A percentile compares a stretch with the other conserved stretches of the same genome.
These are phyloP conservation scores for Daedaleopsis sinensis DNA, from an alignment of 768 basidiomycete species.

Conservation along the genomic window DNA sequence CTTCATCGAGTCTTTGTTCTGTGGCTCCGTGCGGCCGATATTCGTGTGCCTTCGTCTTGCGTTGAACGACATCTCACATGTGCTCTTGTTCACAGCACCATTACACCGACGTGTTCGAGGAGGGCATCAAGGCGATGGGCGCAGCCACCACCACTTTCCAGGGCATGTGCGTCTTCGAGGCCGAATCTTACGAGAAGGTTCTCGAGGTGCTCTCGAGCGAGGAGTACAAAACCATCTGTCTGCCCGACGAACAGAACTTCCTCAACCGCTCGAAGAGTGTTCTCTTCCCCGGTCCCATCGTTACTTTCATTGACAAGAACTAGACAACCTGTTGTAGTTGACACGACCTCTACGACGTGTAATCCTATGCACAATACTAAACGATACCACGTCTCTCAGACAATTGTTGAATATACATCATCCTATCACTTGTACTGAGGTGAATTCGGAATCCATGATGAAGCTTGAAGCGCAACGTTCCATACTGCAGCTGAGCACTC, in stretches of 20 bases:
- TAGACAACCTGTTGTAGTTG: neutral
- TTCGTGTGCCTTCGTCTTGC: neutral
- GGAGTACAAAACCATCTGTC: slow-evolving; percentile 21
- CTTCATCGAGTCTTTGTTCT: neutral
- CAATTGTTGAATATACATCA: too few relatives aligned
- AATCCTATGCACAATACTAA: too few relatives aligned
- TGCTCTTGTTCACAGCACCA: slow-evolving; percentile 8
- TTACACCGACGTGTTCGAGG: slow-evolving; percentile 14
- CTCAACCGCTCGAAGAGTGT: slow-evolving; percentile 19
- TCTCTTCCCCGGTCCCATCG: neutral
- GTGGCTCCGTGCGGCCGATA: neutral
- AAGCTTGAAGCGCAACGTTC: too few relatives aligned
- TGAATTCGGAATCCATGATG: too few relatives aligned
- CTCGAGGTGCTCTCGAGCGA: slow-evolving; percentile 30
- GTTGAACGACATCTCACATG: neutral
- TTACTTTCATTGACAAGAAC: slow-evolving; percentile 7
- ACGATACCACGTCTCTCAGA: too few relatives aligned
- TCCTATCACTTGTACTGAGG: too few relatives aligned
- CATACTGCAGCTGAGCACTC: neutral
- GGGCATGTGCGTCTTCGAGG: slow-evolving; percentile 37
- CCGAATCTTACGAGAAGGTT: slow-evolving; percentile 36
- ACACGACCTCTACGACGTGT: neutral
- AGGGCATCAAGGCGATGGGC: slow-evolving; percentile 19
- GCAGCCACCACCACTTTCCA: slow-evolving; percentile 28
- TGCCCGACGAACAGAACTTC: slow-evolving; percentile 23